Evolutionary conservation across 495 filamentous ascomycete species (phyloP).

Genomic region (Hypomontagnella submonticulosa): DNA sequence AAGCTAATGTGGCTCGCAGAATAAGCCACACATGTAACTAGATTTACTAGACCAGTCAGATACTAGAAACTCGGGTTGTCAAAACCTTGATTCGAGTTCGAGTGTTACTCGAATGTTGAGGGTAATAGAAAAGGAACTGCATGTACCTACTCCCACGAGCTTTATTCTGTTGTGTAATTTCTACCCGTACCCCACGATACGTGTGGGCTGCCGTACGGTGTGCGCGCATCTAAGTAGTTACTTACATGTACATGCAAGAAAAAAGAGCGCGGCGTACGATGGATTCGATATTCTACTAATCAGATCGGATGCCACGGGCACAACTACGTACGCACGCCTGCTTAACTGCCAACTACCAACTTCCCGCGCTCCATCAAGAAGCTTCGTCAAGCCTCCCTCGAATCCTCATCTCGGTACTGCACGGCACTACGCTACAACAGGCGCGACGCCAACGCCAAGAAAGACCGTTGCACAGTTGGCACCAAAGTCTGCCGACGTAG

Average conservation of each 20-base stretch:
- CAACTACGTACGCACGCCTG: constrained; percentile 10
- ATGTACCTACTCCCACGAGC: constrained; percentile 1
- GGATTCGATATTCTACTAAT: constrained; percentile 18
- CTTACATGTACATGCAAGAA: not conserved
- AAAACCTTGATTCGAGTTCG: constrained; percentile 28
- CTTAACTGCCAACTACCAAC: constrained; percentile 10
- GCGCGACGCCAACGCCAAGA: constrained; percentile 38
- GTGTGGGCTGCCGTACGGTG: not conserved
- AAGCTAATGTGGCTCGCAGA: constrained; percentile 15
- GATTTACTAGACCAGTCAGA: constrained; percentile 14
- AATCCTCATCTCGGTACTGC: constrained; percentile 37
- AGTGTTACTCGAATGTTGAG: constrained; percentile 23
- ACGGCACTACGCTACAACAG: constrained; percentile 35
- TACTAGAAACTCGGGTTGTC: constrained; percentile 3
- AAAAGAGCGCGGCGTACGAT: not conserved
- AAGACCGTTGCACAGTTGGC: constrained; percentile 40
- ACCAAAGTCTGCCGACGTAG: constrained; percentile 43
- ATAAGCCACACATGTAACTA: constrained; percentile 26
- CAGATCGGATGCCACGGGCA: constrained; percentile 14
- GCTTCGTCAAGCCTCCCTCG: constrained; percentile 34
- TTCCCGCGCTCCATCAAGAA: constrained; percentile 25
- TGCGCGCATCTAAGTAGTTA: not conserved
- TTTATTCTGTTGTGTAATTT: constrained; percentile 5
- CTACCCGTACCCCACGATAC: constrained; percentile 7
- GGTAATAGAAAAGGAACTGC: constrained; percentile 15